These are phyloP conservation scores for Alternaria triticimaculans DNA, from an alignment of 2,329 filamentous ascomycete genomes.

Conservation along the genomic window DNA sequence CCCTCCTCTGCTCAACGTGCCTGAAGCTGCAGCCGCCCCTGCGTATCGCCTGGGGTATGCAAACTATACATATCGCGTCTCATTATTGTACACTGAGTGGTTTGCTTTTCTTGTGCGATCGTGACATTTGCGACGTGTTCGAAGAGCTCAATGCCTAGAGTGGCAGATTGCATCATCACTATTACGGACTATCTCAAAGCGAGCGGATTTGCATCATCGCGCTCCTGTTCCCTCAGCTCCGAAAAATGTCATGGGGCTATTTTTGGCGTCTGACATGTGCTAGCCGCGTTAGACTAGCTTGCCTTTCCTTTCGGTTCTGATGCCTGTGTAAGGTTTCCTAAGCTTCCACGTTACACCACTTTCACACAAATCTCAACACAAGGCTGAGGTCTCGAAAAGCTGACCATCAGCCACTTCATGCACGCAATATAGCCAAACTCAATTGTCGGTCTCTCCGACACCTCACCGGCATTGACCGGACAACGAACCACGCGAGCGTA, in stretches of 20 bases:
- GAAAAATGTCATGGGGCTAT: constrained; percentile 16
- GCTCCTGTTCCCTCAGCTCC: constrained; percentile 14
- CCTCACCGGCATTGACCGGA: not conserved
- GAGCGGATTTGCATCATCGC: not conserved
- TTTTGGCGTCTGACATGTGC: constrained; percentile 21
- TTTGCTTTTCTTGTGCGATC: not conserved
- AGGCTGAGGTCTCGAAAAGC: not conserved
- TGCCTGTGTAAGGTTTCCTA: constrained; percentile 9
- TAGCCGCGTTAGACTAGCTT: not conserved
- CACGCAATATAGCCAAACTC: not conserved
- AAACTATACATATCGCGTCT: not conserved
- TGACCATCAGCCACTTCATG: not conserved
- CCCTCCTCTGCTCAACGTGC: constrained; percentile 6
- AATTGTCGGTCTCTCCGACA: not conserved
- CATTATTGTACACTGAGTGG: not conserved
- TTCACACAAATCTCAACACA: not conserved
- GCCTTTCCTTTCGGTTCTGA: constrained; percentile 5
- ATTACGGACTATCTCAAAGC: not conserved
- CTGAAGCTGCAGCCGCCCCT: constrained; percentile 2
- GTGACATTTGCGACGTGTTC: not conserved
- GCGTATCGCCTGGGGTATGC: not conserved
- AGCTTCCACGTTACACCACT: constrained; percentile 11
- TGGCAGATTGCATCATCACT: not conserved
- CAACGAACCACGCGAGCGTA: not conserved
- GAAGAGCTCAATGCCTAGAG: not conserved